phyloP scores from a whole-genome alignment of 306 rosid species.

The Casuarina glauca region DNA sequence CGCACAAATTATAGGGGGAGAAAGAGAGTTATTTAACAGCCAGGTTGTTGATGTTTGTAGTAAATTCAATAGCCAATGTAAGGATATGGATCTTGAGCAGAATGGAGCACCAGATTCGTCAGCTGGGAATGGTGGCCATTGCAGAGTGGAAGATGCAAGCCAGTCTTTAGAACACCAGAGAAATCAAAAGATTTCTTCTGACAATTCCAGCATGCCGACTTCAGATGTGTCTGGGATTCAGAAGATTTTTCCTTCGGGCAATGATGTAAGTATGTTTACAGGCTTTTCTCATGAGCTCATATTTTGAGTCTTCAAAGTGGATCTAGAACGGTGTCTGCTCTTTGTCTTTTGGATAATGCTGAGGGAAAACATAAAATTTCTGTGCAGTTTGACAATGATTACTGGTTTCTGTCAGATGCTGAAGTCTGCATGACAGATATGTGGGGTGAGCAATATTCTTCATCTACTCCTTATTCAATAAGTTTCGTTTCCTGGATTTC shows the following conservation, averaged over 20 bases:
- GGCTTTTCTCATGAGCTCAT: neutral
- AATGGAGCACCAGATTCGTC: conserved; percentile 33
- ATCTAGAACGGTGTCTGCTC: neutral
- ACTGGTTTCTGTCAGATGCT: conserved; percentile 76
- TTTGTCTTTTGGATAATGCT: neutral
- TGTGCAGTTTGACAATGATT: conserved; percentile 68
- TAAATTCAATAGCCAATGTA: conserved; percentile 34
- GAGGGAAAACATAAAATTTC: conserved; percentile 2
- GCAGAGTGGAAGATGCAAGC: conserved; percentile 29
- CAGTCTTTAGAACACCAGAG: conserved; percentile 24
- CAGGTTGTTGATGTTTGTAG: conserved; percentile 34
- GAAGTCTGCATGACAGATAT: conserved; percentile 58
- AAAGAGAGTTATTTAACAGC: neutral
- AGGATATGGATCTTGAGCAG: conserved; percentile 34
- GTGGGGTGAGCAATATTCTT: conserved; percentile 59
- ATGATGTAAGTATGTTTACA: conserved; percentile 42
- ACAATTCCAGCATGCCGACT: conserved; percentile 20
- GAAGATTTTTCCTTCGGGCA: conserved; percentile 52
- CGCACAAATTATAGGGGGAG: too few relatives aligned
- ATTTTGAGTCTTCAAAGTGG: neutral
- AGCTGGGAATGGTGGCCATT: conserved; percentile 18
- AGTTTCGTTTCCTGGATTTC: conserved; percentile 23
- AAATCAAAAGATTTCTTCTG: conserved; percentile 30
- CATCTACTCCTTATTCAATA: conserved; percentile 16
- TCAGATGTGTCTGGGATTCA: conserved; percentile 55